These are phyloP conservation scores for Lodderomyces metapsilosis DNA, from an alignment of 1,139 yeast genomes.

Conservation along the genomic window DNA sequence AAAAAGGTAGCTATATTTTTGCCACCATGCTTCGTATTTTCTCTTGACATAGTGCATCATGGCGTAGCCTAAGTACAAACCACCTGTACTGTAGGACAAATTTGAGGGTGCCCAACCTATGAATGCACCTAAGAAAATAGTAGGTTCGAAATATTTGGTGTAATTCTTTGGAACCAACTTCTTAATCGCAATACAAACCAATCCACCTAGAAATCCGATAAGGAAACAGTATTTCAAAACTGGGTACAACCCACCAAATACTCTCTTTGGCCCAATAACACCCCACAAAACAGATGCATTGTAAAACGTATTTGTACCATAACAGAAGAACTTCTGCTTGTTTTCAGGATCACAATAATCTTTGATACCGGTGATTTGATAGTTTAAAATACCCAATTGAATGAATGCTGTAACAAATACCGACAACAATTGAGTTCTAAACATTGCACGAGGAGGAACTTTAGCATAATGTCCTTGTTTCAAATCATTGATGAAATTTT, in stretches of 20 bases:
- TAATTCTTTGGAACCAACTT: slow-evolving; percentile 29
- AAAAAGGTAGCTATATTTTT: slow-evolving; percentile 53
- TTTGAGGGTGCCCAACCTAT: slow-evolving; percentile 48
- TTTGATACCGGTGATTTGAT: slow-evolving; percentile 39
- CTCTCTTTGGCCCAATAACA: slow-evolving; percentile 61
- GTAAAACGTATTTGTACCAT: slow-evolving; percentile 46
- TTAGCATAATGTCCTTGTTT: slow-evolving; percentile 63
- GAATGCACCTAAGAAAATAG: slow-evolving; percentile 42
- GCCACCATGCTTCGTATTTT: slow-evolving; percentile 50
- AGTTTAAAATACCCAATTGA: slow-evolving; percentile 51
- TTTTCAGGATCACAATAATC: slow-evolving; percentile 49
- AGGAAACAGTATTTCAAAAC: slow-evolving; percentile 51
- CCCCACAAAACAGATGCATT: slow-evolving; percentile 65
- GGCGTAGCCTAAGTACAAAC: slow-evolving; percentile 34
- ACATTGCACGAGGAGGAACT: slow-evolving; percentile 60
- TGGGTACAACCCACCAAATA: slow-evolving; percentile 50
- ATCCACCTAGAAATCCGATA: slow-evolving; percentile 50
- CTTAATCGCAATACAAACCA: slow-evolving; percentile 42
- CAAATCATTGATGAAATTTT: slow-evolving; percentile 50
- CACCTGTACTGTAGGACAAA: slow-evolving; percentile 45
- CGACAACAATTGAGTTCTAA: slow-evolving; percentile 47
- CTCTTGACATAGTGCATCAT: slow-evolving; percentile 50
- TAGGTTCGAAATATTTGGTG: slow-evolving; percentile 40
- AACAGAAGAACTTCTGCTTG: slow-evolving; percentile 48
- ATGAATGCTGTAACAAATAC: slow-evolving; percentile 43